A percentile compares a stretch with the other conserved stretches of the same genome.
These are phyloP conservation scores for Aurantiochytrium sp. DNA, from an alignment of 108 stramenopile genomes.

Conservation along the genomic window DNA sequence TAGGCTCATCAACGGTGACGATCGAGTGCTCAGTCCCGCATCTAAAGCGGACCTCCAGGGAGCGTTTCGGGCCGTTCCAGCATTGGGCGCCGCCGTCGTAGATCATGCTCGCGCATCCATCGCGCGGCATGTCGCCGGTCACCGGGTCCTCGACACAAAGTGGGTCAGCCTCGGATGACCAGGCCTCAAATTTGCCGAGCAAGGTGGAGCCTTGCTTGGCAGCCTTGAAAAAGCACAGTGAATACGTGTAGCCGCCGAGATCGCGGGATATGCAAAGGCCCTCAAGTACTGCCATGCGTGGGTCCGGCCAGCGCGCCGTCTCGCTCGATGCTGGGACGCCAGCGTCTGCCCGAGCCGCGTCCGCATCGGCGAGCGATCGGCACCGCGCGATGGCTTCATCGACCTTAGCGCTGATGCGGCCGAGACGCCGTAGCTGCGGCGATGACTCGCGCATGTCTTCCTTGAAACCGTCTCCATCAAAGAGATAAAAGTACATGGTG, in stretches of 20 bases:
- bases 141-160: not conserved
- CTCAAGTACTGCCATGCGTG: not conserved
- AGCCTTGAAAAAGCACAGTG: not conserved
- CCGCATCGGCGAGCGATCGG: not conserved
- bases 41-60: slow-evolving; percentile 38
- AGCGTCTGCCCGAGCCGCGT: not conserved
- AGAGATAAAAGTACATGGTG: not conserved
- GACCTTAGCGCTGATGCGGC: not conserved
- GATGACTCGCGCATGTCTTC: not conserved
- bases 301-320: too few relatives aligned
- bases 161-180: not conserved
- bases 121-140: not conserved
- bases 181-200: slow-evolving; percentile 26
- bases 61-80: slow-evolving; percentile 50
- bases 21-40: slow-evolving; percentile 44
- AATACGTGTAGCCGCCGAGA: not conserved
- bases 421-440: not conserved
- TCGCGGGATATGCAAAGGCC: not conserved
- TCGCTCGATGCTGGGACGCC: too few relatives aligned
- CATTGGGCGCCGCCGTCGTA: slow-evolving; percentile 43
- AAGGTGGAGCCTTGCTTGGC: slow-evolving; percentile 41
- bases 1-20: slow-evolving; percentile 46
- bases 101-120: not conserved
- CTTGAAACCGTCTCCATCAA: not conserved
- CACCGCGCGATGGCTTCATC: not conserved